phyloP scores from a whole-genome alignment of 306 rosid genomes.

The Prinsepia uniflora region DNA sequence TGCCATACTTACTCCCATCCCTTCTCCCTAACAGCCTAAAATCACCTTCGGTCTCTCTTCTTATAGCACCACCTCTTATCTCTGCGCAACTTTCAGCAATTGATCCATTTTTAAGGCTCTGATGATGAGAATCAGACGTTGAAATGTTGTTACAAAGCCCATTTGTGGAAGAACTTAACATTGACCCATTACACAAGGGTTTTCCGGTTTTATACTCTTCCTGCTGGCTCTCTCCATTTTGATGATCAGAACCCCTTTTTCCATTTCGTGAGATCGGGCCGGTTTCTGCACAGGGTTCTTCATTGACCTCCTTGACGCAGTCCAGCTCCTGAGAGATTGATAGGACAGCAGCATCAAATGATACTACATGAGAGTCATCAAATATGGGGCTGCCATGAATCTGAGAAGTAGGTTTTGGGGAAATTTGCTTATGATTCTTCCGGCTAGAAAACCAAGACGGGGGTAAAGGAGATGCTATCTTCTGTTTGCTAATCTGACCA shows the following conservation, averaged over 20 bases:
- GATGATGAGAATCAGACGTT: conserved; percentile 41
- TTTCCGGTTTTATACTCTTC: conserved; percentile 50
- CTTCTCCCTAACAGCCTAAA: conserved; percentile 81
- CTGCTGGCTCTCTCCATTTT: conserved; percentile 42
- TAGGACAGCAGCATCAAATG: conserved; percentile 85
- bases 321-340: conserved; percentile 84
- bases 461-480: conserved; percentile 70
- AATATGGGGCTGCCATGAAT: conserved; percentile 69
- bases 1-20: conserved; percentile 59
- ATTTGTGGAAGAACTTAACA: conserved; percentile 21
- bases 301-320: conserved; percentile 64
- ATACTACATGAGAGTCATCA: conserved; percentile 54
- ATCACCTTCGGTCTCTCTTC: conserved; percentile 93
- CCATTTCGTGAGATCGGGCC: conserved; percentile 37
- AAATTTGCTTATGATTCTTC: conserved; percentile 49
- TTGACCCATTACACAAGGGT: conserved; percentile 23
- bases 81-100: conserved; percentile 49
- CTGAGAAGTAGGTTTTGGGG: conserved; percentile 67
- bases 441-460: conserved; percentile 59
- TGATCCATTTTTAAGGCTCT: conserved; percentile 47
- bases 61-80: conserved; percentile 70
- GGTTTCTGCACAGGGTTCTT: conserved; percentile 46
- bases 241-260: conserved; percentile 26
- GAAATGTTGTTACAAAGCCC: conserved; percentile 40
- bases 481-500: conserved; percentile 51